phyloP scores from a whole-genome alignment of 768 basidiomycete genomes.

The Tulasnella sp. region DNA sequence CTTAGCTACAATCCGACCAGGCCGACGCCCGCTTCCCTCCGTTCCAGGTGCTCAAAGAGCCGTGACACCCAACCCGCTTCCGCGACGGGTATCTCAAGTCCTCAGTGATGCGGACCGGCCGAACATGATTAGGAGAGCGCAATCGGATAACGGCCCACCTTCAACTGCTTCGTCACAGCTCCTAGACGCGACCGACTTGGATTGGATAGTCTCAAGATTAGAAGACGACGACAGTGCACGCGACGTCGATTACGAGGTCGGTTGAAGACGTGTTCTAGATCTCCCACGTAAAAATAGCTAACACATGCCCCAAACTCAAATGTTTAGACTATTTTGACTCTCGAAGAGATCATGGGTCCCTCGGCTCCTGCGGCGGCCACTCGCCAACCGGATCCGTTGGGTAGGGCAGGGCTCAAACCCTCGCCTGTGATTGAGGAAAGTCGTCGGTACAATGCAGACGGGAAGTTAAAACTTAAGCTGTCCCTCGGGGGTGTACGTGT shows the following conservation, averaged over 20 bases:
- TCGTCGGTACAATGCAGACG: conserved; percentile 13
- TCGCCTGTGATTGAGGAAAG: conserved; percentile 1
- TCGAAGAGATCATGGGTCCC: conserved; percentile 23
- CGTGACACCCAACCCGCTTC: neutral
- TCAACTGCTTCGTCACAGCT: neutral
- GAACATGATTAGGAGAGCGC: neutral
- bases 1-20: neutral
- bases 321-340: conserved; percentile 17
- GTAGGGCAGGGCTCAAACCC: conserved; percentile 15
- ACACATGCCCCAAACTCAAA: neutral
- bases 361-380: neutral
- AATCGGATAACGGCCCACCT: neutral
- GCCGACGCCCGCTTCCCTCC: neutral
- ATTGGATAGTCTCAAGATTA: neutral
- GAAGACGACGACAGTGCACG: neutral
- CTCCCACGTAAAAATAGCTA: neutral
- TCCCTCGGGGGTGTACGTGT: neutral
- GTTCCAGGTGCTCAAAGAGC: neutral
- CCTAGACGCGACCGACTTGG: neutral
- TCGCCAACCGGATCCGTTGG: neutral
- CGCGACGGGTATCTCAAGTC: conserved; percentile 1
- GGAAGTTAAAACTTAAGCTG: conserved; percentile 5
- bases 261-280: conserved; percentile 8
- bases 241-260: neutral
- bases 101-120: neutral